Conservation (phyloP, 164 flowering plant genomes). For the Stephania cephalantha region DNA sequence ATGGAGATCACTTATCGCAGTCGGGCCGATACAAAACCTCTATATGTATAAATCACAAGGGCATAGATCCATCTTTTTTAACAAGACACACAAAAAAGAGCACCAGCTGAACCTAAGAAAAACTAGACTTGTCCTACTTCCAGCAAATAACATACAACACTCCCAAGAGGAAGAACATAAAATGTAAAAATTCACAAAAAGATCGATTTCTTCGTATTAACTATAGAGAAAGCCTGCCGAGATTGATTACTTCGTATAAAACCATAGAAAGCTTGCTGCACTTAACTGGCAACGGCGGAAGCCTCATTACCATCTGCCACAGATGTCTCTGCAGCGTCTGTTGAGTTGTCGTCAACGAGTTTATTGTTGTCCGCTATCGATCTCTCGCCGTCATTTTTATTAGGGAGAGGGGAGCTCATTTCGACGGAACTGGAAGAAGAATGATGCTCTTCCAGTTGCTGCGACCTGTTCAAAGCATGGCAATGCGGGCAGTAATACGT, state of each 20-base stretch:
- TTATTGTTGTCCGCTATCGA: background rate
- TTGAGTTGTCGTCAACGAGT: background rate
- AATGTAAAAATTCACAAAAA: background rate
- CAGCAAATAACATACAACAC: background rate
- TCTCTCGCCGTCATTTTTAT: slow-evolving; percentile 7
- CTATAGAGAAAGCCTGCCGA: background rate
- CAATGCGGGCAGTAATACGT: slow-evolving; percentile 91
- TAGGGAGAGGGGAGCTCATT: slow-evolving; percentile 14
- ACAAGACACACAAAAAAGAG: background rate
- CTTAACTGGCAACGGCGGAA: background rate
- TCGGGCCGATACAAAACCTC: background rate
- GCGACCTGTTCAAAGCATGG: slow-evolving; percentile 60
- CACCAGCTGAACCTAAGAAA: too few relatives aligned
- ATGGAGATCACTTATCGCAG: background rate
- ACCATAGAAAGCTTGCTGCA: background rate
- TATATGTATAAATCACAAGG: background rate
- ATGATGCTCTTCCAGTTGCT: slow-evolving; percentile 30
- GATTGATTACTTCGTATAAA: background rate
- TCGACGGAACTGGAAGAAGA: slow-evolving; percentile 26
- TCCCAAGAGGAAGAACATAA: background rate
- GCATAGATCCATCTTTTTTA: background rate
- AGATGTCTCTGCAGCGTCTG: background rate
- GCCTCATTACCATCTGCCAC: background rate
- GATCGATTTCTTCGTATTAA: too few relatives aligned
- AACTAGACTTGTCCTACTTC: background rate